phyloP scores from a whole-genome alignment of 2,329 filamentous ascomycete species.

The Colletotrichum scovillei region DNA sequence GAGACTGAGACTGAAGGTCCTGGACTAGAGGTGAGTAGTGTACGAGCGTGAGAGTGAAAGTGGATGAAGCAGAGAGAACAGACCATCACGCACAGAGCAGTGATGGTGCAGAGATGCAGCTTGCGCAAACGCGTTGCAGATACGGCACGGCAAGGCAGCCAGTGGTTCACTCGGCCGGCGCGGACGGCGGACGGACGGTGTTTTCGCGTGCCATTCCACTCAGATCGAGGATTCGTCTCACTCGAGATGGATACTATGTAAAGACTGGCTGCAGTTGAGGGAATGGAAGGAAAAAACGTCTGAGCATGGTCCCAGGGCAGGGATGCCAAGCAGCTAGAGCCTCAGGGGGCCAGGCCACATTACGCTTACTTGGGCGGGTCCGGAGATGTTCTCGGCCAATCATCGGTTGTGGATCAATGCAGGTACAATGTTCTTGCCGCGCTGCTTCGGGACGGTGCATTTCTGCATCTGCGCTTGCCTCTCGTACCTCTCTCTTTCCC shows the following conservation, averaged over 20 bases:
- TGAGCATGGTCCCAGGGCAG: conserved; percentile 30
- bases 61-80: not conserved
- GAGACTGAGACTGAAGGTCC: not conserved
- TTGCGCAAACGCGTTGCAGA: not conserved
- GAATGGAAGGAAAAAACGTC: conserved; percentile 6
- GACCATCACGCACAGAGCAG: conserved; percentile 9
- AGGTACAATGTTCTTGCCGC: conserved; percentile 4
- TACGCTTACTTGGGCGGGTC: conserved; percentile 18
- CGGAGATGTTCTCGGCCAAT: not conserved
- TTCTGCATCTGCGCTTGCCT: not conserved
- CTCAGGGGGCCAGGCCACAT: conserved; percentile 25
- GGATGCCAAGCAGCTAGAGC: conserved; percentile 31
- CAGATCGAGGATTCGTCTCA: not conserved
- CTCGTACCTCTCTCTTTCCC: not conserved
- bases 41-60: not conserved
- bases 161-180: not conserved
- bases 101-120: not conserved
- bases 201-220: not conserved
- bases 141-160: not conserved
- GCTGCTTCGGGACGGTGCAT: conserved; percentile 1
- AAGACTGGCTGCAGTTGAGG: not conserved
- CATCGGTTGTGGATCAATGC: not conserved
- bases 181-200: not conserved
- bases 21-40: not conserved
- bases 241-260: not conserved